A percentile compares a stretch with the other conserved stretches of the same genome.
Conservation (phyloP, 768 basidiomycete genomes). For the Porphyrellus cyaneotinctus region DNA sequence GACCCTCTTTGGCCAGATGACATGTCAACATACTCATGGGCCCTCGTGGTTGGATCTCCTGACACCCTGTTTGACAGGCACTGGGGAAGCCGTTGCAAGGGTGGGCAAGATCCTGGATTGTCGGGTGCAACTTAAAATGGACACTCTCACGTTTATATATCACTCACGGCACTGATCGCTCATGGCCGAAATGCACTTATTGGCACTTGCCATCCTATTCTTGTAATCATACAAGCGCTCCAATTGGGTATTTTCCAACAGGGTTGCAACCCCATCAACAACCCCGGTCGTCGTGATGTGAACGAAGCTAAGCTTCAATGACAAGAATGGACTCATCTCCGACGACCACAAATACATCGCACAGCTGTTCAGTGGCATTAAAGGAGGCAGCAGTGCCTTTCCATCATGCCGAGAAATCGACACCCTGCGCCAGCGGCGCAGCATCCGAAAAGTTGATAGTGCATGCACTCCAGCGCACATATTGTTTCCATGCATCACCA, state of each 20-base stretch:
- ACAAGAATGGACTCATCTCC: slow-evolving; percentile 14
- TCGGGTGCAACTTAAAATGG: slow-evolving; percentile 25
- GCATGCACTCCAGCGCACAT: slow-evolving; percentile 87
- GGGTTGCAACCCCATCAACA: slow-evolving; percentile 6
- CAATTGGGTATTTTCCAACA: slow-evolving; percentile 9
- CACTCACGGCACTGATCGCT: slow-evolving; percentile 34
- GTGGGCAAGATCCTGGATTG: slow-evolving; percentile 30
- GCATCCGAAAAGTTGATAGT: slow-evolving; percentile 91
- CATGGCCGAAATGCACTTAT: slow-evolving; percentile 15
- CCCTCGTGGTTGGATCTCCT: slow-evolving; percentile 24
- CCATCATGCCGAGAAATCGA: slow-evolving; percentile 62
- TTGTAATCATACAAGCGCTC: slow-evolving; percentile 18
- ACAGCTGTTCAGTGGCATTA: slow-evolving; percentile 4
- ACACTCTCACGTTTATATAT: slow-evolving; percentile 34
- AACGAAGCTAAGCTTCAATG: slow-evolving; percentile 20
- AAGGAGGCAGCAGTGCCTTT: slow-evolving; percentile 1
- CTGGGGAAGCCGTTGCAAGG: slow-evolving; percentile 24
- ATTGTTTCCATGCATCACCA: slow-evolving; percentile 98
- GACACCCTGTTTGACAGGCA: slow-evolving; percentile 33
- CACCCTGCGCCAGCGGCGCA: slow-evolving; percentile 90
- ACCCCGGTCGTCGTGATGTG: slow-evolving; percentile 23
- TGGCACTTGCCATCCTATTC: slow-evolving; percentile 17
- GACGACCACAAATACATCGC: slow-evolving; percentile 5
- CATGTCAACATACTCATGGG: slow-evolving; percentile 36
- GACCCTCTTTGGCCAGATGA: slow-evolving; percentile 29